These are phyloP conservation scores for Solanum dulcamara DNA, from an alignment of 257 asterid species.

Conservation along the genomic window DNA sequence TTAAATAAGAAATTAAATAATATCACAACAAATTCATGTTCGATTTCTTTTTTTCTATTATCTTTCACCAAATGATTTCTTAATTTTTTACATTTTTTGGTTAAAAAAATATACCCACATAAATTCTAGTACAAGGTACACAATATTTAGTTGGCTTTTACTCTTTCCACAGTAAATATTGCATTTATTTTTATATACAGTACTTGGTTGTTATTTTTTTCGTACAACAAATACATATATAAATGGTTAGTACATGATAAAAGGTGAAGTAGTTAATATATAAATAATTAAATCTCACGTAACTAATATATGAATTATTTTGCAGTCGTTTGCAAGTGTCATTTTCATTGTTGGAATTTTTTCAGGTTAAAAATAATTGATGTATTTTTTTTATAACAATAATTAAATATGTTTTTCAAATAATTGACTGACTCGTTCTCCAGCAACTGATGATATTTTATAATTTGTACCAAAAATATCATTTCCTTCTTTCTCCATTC, in stretches of 20 bases:
- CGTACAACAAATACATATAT: not conserved
- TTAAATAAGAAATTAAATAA: too few species aligned
- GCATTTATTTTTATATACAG: not conserved
- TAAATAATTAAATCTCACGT: not conserved
- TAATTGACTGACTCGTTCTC: not conserved
- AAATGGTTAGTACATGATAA: not conserved
- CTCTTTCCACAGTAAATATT: not conserved
- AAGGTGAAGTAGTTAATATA: not conserved
- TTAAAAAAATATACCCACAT: not conserved
- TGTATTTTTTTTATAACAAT: too few species aligned
- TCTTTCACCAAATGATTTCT: not conserved
- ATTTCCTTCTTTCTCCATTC: not conserved
- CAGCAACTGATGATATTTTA: not conserved
- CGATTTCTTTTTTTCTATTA: too few species aligned
- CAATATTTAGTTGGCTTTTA: not conserved
- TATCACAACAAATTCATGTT: not conserved
- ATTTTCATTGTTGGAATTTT: not conserved
- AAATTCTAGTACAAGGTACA: not conserved
- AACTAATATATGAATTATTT: not conserved
- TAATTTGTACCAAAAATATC: not conserved
- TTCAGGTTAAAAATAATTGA: not conserved
- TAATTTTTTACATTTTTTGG: not conserved
- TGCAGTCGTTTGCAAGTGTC: not conserved
- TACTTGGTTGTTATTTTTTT: not conserved
- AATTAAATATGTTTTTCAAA: not conserved